Percentiles rank a stretch among this genome's conserved stretches.
phyloP scores from a whole-genome alignment of 306 rosid genomes.

The Cicer pinnatifidum region DNA sequence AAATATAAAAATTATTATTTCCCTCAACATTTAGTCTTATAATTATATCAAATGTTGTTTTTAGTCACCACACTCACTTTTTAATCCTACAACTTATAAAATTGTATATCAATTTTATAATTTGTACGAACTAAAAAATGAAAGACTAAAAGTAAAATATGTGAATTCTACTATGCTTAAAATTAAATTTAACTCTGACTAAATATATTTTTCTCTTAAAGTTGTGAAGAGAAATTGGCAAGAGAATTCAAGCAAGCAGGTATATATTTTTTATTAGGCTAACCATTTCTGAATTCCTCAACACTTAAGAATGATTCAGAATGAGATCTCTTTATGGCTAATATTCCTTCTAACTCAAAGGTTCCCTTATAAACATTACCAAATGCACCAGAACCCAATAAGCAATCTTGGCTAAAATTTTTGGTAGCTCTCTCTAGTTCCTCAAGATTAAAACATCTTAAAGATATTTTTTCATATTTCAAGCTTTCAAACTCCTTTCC shows the following conservation, averaged over 20 bases:
- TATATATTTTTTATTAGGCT: conserved; percentile 2
- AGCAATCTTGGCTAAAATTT: conserved; percentile 63
- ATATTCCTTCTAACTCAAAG: conserved; percentile 57
- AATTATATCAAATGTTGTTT: background rate
- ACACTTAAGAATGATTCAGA: conserved; percentile 55
- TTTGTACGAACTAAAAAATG: background rate
- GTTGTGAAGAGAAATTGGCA: conserved; percentile 2
- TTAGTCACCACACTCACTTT: background rate
- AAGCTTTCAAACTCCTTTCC: conserved; percentile 37
- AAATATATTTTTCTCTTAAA: too few species aligned
- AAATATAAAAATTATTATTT: too few species aligned
- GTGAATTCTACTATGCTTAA: too few species aligned
- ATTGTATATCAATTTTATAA: background rate
- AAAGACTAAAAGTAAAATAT: background rate
- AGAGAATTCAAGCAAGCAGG: background rate
- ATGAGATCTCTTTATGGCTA: conserved; percentile 81
- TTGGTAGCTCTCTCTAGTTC: conserved; percentile 72
- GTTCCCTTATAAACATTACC: conserved; percentile 73
- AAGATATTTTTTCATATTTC: conserved; percentile 50
- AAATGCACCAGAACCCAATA: conserved; percentile 83
- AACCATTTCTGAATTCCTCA: conserved; percentile 80
- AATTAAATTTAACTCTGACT: too few species aligned
- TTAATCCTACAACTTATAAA: background rate
- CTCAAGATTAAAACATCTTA: conserved; percentile 63
- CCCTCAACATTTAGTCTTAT: background rate